Evolutionary conservation across 2,329 filamentous ascomycete species (phyloP).

Genomic region (Xylaria sp.): DNA sequence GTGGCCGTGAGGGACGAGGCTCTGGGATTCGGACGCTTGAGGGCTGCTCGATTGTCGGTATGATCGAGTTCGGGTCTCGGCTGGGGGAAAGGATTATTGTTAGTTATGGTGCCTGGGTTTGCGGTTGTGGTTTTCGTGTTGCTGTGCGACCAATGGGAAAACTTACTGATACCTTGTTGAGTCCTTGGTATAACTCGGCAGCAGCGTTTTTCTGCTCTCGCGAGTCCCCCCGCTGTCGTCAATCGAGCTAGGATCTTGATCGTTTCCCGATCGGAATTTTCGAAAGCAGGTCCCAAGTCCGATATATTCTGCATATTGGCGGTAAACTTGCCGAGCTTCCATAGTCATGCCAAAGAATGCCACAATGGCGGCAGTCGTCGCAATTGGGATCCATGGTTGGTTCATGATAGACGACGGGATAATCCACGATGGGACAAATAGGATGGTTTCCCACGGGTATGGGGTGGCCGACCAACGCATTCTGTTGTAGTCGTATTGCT

Average conservation of each 20-base stretch:
- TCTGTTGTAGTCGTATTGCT: slow-evolving; percentile 54
- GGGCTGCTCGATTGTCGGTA: slow-evolving; percentile 23
- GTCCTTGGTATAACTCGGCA: not conserved
- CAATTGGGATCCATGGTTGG: slow-evolving; percentile 60
- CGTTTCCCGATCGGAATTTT: not conserved
- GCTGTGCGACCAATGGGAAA: not conserved
- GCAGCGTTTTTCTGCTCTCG: slow-evolving; percentile 12
- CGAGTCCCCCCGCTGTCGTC: slow-evolving; percentile 17
- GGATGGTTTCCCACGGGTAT: slow-evolving; percentile 59
- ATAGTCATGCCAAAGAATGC: slow-evolving; percentile 66
- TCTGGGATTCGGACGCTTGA: not conserved
- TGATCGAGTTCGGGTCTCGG: not conserved
- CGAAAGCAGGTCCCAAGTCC: slow-evolving; percentile 32
- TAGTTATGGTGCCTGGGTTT: slow-evolving; percentile 2
- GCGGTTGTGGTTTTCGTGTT: not conserved
- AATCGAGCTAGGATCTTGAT: not conserved
- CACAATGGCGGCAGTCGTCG: slow-evolving; percentile 60
- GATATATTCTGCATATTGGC: slow-evolving; percentile 41
- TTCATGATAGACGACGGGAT: slow-evolving; percentile 56
- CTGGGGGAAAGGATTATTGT: not conserved
- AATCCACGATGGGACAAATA: slow-evolving; percentile 56
- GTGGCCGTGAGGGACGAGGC: not conserved
- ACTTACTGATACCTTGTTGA: slow-evolving; percentile 16
- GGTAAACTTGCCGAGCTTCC: slow-evolving; percentile 63
- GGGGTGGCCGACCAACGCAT: slow-evolving; percentile 54